These are phyloP conservation scores for Tetracentron sinense DNA, from an alignment of 164 flowering plant species.

Conservation along the genomic window DNA sequence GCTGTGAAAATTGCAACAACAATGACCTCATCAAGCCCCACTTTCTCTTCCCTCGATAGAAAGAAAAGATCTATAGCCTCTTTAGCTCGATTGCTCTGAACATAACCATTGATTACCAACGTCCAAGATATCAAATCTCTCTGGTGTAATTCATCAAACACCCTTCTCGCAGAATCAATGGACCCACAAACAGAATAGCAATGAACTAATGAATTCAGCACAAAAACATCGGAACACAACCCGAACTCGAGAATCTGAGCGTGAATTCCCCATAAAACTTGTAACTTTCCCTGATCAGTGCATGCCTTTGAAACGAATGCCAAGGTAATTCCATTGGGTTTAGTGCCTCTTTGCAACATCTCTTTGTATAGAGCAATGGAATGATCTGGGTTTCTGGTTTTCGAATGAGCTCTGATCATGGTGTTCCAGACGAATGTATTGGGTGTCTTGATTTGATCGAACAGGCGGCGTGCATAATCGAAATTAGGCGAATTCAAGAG, in stretches of 20 bases:
- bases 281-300: not conserved
- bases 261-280: conserved; percentile 7
- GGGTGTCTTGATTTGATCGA: conserved; percentile 14
- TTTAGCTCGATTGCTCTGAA: conserved; percentile 5
- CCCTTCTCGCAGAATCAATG: conserved; percentile 6
- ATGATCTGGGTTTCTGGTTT: not conserved
- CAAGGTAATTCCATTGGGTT: conserved; percentile 14
- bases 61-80: conserved; percentile 19
- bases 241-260: conserved; percentile 12
- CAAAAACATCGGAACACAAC: conserved; percentile 12
- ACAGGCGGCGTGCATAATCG: conserved; percentile 1
- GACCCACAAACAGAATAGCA: conserved; percentile 12
- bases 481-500: conserved; percentile 3
- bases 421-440: conserved; percentile 10
- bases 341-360: conserved; percentile 5
- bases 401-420: conserved; percentile 12
- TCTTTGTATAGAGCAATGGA: conserved; percentile 7
- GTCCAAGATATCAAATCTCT: conserved; percentile 23
- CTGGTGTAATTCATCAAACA: conserved; percentile 12
- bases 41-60: conserved; percentile 10
- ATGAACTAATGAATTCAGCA: conserved; percentile 10
- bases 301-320: conserved; percentile 13
- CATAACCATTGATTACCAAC: conserved; percentile 11
- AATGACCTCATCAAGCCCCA: conserved; percentile 15
- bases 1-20: too few species aligned